Evolutionary conservation across 1,139 yeast genomes (phyloP).

Genomic region (Groenewaldozyma sp.): DNA sequence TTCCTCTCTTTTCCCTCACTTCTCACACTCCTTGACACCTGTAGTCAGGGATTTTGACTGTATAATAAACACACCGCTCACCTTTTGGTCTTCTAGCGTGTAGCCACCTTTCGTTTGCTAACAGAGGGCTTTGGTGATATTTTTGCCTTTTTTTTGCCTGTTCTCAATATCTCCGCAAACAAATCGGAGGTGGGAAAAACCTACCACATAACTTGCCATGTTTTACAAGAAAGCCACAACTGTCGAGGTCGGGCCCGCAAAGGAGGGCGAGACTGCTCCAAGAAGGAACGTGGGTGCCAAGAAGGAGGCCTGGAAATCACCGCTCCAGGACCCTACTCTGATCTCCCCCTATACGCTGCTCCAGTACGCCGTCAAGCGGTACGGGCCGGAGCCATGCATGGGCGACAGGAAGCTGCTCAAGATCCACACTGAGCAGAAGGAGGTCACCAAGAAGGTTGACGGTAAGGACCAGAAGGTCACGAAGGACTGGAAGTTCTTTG

Average conservation of each 20-base stretch:
- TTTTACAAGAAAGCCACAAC: conserved; percentile 13
- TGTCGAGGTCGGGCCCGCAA: conserved; percentile 74
- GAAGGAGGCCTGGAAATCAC: conserved; percentile 36
- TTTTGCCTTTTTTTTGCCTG: too few relatives aligned
- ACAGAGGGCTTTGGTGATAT: too few relatives aligned
- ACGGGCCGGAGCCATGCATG: conserved; percentile 50
- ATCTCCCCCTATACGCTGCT: conserved; percentile 64
- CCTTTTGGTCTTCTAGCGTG: too few relatives aligned
- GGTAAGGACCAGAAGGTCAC: conserved; percentile 65
- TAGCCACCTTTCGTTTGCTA: too few relatives aligned
- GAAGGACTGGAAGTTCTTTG: conserved; percentile 83
- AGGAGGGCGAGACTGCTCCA: conserved; percentile 84
- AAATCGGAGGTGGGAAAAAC: too few relatives aligned
- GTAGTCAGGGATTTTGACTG: too few relatives aligned
- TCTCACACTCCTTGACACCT: neutral
- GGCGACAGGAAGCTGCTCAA: conserved; percentile 76
- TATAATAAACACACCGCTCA: too few relatives aligned
- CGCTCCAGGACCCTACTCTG: conserved; percentile 26
- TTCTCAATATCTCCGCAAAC: too few relatives aligned
- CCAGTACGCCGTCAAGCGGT: conserved; percentile 51
- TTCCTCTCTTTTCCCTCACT: neutral
- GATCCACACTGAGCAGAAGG: conserved; percentile 66
- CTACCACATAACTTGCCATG: neutral
- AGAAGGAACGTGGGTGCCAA: conserved; percentile 62
- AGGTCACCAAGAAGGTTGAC: conserved; percentile 63